phyloP scores from a whole-genome alignment of 2,329 filamentous ascomycete species.

The Beauveria varroae region DNA sequence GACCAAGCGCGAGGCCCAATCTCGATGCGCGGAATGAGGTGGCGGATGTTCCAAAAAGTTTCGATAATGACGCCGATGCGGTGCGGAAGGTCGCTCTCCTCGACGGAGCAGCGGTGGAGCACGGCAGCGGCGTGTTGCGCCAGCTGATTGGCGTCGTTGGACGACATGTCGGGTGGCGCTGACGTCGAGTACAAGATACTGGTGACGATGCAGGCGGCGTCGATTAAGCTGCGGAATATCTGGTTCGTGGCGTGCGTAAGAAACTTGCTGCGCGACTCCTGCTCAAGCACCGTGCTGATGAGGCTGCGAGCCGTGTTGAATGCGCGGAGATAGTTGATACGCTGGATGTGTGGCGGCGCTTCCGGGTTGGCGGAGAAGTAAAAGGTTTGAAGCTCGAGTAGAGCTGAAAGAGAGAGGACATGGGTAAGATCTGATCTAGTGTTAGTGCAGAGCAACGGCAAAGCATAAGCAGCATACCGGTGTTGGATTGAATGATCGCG shows the following conservation, averaged over 20 bases:
- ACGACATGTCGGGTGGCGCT: conserved; percentile 22
- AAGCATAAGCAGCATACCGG: conserved; percentile 28
- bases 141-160: conserved; percentile 23
- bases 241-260: conserved; percentile 42
- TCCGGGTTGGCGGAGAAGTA: conserved; percentile 41
- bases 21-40: conserved; percentile 30
- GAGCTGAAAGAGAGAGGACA: conserved; percentile 40
- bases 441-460: not conserved
- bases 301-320: conserved; percentile 42
- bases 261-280: conserved; percentile 33
- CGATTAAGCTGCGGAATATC: conserved; percentile 39
- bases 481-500: conserved; percentile 37
- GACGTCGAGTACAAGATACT: conserved; percentile 38
- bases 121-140: conserved; percentile 27
- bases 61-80: conserved; percentile 40
- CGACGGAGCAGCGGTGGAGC: conserved; percentile 35
- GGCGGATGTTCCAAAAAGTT: conserved; percentile 38
- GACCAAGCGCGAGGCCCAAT: conserved; percentile 34
- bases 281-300: conserved; percentile 33
- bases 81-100: conserved; percentile 41
- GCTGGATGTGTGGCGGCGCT: conserved; percentile 30
- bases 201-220: conserved; percentile 38
- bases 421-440: conserved; percentile 34
- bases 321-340: conserved; percentile 37
- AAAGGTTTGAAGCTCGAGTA: conserved; percentile 46